Conservation (phyloP, 768 basidiomycete species). For the Favolaschia claudopus region DNA sequence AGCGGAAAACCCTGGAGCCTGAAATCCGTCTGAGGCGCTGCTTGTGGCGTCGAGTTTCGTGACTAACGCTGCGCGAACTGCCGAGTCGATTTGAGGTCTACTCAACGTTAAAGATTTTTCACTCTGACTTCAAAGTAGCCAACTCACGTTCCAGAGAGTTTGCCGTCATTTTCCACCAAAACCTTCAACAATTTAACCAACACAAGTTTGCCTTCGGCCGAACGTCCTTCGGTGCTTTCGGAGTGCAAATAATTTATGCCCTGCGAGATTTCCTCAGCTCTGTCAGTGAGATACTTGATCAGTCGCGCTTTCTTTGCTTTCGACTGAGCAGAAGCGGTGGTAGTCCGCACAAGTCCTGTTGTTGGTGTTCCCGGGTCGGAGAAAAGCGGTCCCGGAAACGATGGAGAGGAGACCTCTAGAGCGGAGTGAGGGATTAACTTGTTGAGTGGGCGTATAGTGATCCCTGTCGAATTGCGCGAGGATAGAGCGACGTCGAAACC, state of each 20-base stretch:
- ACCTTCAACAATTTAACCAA: slow-evolving; percentile 78
- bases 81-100: slow-evolving; percentile 71
- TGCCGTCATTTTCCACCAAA: slow-evolving; percentile 91
- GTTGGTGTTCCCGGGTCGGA: slow-evolving; percentile 74
- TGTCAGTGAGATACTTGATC: slow-evolving; percentile 76
- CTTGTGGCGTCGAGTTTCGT: slow-evolving; percentile 55
- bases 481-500: slow-evolving; percentile 83
- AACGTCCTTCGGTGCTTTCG: slow-evolving; percentile 58
- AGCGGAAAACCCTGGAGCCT: slow-evolving; percentile 38
- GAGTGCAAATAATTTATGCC: slow-evolving; percentile 75
- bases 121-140: not conserved
- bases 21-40: slow-evolving; percentile 20
- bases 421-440: slow-evolving; percentile 75
- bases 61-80: slow-evolving; percentile 77
- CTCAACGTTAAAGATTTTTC: slow-evolving; percentile 6
- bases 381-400: slow-evolving; percentile 90
- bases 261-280: slow-evolving; percentile 78
- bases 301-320: slow-evolving; percentile 90
- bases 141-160: slow-evolving; percentile 83
- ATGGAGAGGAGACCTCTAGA: slow-evolving; percentile 56
- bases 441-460: slow-evolving; percentile 73
- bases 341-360: slow-evolving; percentile 74
- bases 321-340: slow-evolving; percentile 59
- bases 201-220: slow-evolving; percentile 78
- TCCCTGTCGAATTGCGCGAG: slow-evolving; percentile 70